Evolutionary conservation across 2,329 filamentous ascomycete species (phyloP).

Genomic region (Arthrobotrys megalospora): DNA sequence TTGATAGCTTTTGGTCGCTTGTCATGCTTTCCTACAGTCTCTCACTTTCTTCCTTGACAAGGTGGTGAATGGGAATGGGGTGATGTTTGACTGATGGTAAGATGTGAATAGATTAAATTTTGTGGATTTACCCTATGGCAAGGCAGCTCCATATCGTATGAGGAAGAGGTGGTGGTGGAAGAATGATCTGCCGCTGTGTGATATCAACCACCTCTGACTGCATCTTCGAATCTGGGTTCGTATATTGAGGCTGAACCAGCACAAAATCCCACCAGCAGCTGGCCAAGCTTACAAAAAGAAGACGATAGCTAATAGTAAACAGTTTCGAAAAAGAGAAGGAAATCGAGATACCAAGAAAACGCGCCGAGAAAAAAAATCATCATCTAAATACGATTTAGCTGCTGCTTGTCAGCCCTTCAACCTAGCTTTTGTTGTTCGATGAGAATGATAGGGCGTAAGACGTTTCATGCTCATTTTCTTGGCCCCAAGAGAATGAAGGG

Average conservation of each 20-base stretch:
- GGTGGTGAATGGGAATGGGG: background rate
- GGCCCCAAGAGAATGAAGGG: background rate
- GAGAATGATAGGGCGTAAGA: background rate
- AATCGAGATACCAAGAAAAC: background rate
- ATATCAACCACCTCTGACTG: too few species aligned
- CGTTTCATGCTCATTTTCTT: constrained; percentile 2
- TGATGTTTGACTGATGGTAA: constrained; percentile 9
- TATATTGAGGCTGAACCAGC: constrained; percentile 16
- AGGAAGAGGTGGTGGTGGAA: background rate
- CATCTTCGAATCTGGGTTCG: too few species aligned
- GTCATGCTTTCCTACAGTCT: background rate
- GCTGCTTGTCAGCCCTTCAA: constrained; percentile 18
- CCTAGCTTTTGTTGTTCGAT: background rate
- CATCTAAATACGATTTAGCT: constrained; percentile 12
- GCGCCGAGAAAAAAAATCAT: constrained; percentile 1
- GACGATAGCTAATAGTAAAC: background rate
- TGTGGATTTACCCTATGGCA: too few species aligned
- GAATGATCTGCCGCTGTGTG: background rate
- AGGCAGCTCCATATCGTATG: too few species aligned
- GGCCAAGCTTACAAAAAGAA: background rate
- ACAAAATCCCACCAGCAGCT: constrained; percentile 8
- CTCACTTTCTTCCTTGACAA: background rate
- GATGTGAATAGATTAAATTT: background rate
- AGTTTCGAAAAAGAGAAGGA: background rate
- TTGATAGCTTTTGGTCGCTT: background rate